Conservation (phyloP, 2,329 filamentous ascomycete species). For the Phaeomoniella chlamydospora region DNA sequence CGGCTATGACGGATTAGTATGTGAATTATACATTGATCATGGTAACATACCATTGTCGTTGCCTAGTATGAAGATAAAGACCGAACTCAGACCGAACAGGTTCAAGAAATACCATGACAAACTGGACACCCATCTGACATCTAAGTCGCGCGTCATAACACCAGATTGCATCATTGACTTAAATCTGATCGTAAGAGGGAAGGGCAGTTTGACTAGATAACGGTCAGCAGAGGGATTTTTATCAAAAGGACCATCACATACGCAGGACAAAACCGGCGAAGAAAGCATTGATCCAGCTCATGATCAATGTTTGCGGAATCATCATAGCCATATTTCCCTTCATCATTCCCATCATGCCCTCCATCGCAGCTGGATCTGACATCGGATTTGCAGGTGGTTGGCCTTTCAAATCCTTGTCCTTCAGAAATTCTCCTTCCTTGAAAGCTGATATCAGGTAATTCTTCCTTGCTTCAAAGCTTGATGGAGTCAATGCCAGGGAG, state of each 20-base stretch:
- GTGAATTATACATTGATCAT: not conserved
- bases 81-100: constrained; percentile 87
- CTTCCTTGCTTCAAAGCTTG: constrained; percentile 67
- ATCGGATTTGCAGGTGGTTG: constrained; percentile 88
- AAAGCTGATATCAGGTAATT: constrained; percentile 67
- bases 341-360: constrained; percentile 99
- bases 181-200: constrained; percentile 95
- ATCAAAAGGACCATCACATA: constrained; percentile 29
- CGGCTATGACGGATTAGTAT: constrained; percentile 40
- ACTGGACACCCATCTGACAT: constrained; percentile 96
- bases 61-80: constrained; percentile 92
- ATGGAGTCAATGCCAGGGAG: constrained; percentile 61
- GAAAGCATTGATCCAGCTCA: constrained; percentile 99
- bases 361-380: constrained; percentile 91
- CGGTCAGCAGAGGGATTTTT: constrained; percentile 9
- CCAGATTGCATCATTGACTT: constrained; percentile 98
- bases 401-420: constrained; percentile 63
- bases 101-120: constrained; percentile 98
- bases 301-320: constrained; percentile 94
- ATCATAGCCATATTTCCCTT: constrained; percentile 99
- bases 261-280: constrained; percentile 97
- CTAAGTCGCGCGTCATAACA: constrained; percentile 87
- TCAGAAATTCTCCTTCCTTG: constrained; percentile 76
- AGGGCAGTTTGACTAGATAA: constrained; percentile 73
- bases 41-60: constrained; percentile 73